Base-by-base conservation (phyloP, 371 early-diverging fungal genomes). In the Mucor circinelloides region DNA sequence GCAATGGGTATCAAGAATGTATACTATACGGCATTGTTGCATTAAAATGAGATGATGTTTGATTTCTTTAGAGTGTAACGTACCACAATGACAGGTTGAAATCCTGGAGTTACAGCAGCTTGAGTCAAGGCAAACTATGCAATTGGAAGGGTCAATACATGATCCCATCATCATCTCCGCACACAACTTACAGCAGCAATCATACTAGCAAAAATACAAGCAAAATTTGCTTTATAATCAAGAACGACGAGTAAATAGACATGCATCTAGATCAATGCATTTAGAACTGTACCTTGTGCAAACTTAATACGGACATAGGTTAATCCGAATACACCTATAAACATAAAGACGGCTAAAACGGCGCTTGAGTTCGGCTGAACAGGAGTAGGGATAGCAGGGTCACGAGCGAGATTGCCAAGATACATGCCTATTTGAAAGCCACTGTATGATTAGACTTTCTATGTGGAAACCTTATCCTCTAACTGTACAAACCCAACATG, bases 321-420 rank as follows among this genome's bases (percentile, higher is more conserved):
- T 27, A 76, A 5, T 17, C 68, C 48, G 63, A 82, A 82, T 5
- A 75, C 71, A 34, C 75, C 80, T 50, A 82, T 63, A 25, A 80
- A 66, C 58, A 76, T 60, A 32, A 78, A 80, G 0, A 78, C 34
- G 30, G 75, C 75, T 19, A 80, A 64, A 40, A 82, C 59, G 21
- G 72, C 82, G 57, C 78, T 74, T 8, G 74, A 74, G 12, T 46
- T 54, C 5, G 78, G 71, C 60, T 82, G 82, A 32, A 82, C 68
- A 12, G 82, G 75, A 6, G 17, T 58, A 17, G 63, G 68, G 19
- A 67, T 67, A 4, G 54, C 25, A 1, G 67, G 65, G 66, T 82
- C 77, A 27, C 82, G 69, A 30, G 75, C 74, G 28, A 79, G 65
- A 58, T 78, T 69, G 27, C 71, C 78, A 9, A 75, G 65, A 50